phyloP scores from a whole-genome alignment of 108 stramenopile genomes.

The Chaetoceros tenuissimus region DNA sequence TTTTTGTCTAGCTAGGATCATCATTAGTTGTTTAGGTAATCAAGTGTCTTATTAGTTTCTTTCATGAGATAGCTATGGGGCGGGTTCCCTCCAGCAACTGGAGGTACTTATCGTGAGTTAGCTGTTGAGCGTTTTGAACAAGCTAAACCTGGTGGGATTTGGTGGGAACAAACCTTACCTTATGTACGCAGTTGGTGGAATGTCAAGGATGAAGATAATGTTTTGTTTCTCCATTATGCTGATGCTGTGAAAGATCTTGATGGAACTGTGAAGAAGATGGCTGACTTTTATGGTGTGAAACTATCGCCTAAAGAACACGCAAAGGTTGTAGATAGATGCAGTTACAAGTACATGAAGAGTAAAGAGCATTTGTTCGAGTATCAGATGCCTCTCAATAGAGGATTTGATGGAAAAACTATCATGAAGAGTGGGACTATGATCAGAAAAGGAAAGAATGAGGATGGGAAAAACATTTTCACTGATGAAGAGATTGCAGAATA shows the following conservation, averaged over 20 bases:
- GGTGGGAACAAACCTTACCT: conserved; percentile 13
- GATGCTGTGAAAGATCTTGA: conserved; percentile 24
- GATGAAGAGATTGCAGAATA: neutral
- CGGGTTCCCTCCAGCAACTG: conserved; percentile 27
- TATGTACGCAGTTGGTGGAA: conserved; percentile 38
- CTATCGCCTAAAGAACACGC: conserved; percentile 15
- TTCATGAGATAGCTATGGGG: neutral
- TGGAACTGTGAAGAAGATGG: conserved; percentile 24
- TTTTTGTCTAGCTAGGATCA: neutral
- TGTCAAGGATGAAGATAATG: conserved; percentile 28
- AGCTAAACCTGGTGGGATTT: conserved; percentile 19
- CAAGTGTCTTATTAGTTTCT: neutral
- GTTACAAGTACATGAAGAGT: conserved; percentile 36
- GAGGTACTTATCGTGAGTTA: conserved; percentile 5
- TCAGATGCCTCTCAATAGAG: conserved; percentile 22
- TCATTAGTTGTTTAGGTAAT: neutral
- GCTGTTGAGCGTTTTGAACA: conserved; percentile 17
- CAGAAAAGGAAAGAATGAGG: neutral
- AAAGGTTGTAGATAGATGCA: conserved; percentile 21
- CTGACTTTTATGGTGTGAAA: conserved; percentile 25
- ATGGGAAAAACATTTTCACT: neutral
- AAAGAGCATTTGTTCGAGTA: conserved; percentile 15
- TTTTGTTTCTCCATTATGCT: conserved; percentile 30
- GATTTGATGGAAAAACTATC: conserved; percentile 8
- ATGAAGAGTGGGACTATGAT: conserved; percentile 1